A percentile compares a stretch with the other conserved stretches of the same genome.
These are phyloP conservation scores for Cladorrhinum samala DNA, from an alignment of 495 filamentous ascomycete species.

Conservation along the genomic window DNA sequence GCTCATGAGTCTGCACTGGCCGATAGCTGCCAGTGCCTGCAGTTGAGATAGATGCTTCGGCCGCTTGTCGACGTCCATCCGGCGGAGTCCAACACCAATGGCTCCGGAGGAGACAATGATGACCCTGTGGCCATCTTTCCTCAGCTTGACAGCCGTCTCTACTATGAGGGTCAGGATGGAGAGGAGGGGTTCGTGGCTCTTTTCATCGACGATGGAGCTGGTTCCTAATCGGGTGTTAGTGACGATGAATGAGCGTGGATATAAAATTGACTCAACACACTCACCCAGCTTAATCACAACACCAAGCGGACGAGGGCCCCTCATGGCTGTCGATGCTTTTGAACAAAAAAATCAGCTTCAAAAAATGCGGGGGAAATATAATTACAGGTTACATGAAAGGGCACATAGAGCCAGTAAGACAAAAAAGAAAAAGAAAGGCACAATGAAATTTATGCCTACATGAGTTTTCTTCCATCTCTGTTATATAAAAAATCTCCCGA, in stretches of 20 bases:
- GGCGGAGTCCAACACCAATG: slow-evolving; percentile 83
- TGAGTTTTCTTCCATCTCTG: slow-evolving; percentile 16
- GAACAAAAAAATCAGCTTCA: not conserved
- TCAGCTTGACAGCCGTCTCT: slow-evolving; percentile 79
- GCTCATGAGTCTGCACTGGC: slow-evolving; percentile 91
- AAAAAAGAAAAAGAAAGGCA: not conserved
- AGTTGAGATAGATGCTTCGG: slow-evolving; percentile 82
- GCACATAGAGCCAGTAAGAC: not conserved
- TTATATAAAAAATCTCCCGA: slow-evolving; percentile 12
- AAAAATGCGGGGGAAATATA: not conserved
- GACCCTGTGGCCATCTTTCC: slow-evolving; percentile 86
- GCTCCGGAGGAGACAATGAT: slow-evolving; percentile 95
- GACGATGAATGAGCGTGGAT: not conserved
- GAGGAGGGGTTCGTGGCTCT: slow-evolving; percentile 91
- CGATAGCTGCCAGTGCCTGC: slow-evolving; percentile 92
- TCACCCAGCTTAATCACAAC: slow-evolving; percentile 94
- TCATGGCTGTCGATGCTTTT: slow-evolving; percentile 37
- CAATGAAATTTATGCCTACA: slow-evolving; percentile 19
- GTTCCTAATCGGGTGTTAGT: slow-evolving; percentile 56
- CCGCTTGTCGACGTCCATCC: slow-evolving; percentile 83
- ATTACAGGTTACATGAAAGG: not conserved
- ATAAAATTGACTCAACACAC: slow-evolving; percentile 19
- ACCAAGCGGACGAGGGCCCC: slow-evolving; percentile 51
- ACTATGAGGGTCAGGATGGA: slow-evolving; percentile 87
- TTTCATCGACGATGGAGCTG: slow-evolving; percentile 95